Conservation (phyloP, 2,329 filamentous ascomycete species). For the Arthroderma uncinatum region DNA sequence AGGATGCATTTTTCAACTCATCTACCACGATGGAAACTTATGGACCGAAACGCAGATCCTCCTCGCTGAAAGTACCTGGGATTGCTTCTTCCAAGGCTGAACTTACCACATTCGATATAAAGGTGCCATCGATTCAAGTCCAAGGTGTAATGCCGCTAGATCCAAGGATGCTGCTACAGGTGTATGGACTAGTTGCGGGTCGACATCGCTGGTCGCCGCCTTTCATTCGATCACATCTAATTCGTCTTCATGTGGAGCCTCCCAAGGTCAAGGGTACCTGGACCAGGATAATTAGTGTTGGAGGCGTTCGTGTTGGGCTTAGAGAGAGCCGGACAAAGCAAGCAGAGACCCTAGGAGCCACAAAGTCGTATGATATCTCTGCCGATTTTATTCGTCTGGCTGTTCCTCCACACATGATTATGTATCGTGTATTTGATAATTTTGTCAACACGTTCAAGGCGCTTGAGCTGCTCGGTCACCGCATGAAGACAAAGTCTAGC, state of each 20-base stretch:
- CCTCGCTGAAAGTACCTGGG: neutral
- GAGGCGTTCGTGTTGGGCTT: constrained; percentile 67
- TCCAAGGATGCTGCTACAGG: constrained; percentile 80
- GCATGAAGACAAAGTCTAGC: constrained; percentile 76
- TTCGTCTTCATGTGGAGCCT: constrained; percentile 77
- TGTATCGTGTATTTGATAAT: constrained; percentile 90
- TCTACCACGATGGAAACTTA: neutral
- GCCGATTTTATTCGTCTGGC: constrained; percentile 78
- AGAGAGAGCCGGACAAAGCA: constrained; percentile 63
- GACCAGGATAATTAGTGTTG: constrained; percentile 77
- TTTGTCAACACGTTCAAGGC: constrained; percentile 79
- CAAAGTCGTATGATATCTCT: constrained; percentile 72
- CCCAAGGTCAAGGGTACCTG: constrained; percentile 74
- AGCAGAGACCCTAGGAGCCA: constrained; percentile 51
- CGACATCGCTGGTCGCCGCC: constrained; percentile 80
- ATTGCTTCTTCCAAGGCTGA: constrained; percentile 40
- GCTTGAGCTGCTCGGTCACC: constrained; percentile 79
- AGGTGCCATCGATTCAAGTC: constrained; percentile 68
- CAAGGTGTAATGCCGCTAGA: constrained; percentile 83
- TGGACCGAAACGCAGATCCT: neutral
- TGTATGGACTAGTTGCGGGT: constrained; percentile 71
- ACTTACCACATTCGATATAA: constrained; percentile 70
- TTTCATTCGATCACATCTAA: constrained; percentile 63
- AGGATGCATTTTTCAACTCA: constrained; percentile 47
- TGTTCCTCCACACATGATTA: constrained; percentile 80